Conservation (phyloP, 257 asterid species). For the Penstemon davidsonii region DNA sequence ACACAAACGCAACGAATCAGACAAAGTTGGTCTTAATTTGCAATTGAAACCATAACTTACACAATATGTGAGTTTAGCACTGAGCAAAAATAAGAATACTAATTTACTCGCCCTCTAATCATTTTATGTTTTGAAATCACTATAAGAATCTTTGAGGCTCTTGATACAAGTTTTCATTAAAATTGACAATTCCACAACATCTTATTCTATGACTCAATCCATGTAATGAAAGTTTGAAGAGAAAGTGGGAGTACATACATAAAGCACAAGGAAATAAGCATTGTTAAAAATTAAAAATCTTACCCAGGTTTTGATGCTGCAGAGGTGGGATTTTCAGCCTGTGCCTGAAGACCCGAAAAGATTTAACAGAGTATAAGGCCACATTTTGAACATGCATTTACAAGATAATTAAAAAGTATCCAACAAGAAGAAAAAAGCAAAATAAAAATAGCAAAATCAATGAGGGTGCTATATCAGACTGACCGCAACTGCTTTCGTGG, state of each 20-base stretch:
- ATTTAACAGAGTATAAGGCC: background rate
- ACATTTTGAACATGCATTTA: background rate
- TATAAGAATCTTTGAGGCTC: background rate
- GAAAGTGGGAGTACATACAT: background rate
- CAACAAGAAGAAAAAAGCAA: background rate
- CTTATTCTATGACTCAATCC: background rate
- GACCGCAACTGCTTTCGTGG: conserved; percentile 54
- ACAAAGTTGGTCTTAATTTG: background rate
- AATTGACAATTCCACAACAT: conserved; percentile 10
- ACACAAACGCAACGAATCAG: background rate
- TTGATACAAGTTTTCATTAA: conserved; percentile 7
- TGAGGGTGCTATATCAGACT: conserved; percentile 25
- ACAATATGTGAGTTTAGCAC: background rate
- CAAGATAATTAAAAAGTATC: background rate
- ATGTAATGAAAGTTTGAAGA: background rate
- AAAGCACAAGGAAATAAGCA: conserved; percentile 2
- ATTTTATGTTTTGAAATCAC: background rate
- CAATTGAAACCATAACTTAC: conserved; percentile 2
- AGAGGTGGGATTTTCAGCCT: conserved; percentile 45
- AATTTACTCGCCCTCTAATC: background rate
- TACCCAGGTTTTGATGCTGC: conserved; percentile 68
- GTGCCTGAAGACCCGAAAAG: conserved; percentile 40
- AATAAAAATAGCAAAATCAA: background rate
- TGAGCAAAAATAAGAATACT: background rate
- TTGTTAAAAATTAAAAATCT: background rate